These are phyloP conservation scores for Hypoxylon fuscum DNA, from an alignment of 495 filamentous ascomycete species.

Conservation along the genomic window DNA sequence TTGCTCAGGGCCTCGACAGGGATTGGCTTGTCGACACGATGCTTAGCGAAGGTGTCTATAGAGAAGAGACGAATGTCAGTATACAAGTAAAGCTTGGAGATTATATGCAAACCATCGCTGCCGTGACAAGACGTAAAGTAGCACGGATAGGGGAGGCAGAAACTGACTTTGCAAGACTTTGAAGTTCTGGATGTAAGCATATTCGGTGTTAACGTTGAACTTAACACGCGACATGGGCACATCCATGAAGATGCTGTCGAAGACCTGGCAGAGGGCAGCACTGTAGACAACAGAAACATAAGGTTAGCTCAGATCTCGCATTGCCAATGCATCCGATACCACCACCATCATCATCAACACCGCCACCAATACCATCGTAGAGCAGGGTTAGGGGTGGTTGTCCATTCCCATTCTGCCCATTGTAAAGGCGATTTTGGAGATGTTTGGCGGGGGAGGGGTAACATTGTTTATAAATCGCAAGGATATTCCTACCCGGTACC, in stretches of 20 bases:
- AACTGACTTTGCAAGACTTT: conserved; percentile 92
- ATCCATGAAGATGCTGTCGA: conserved; percentile 97
- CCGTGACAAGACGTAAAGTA: neutral
- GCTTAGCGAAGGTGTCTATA: conserved; percentile 81
- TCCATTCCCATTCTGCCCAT: conserved; percentile 1
- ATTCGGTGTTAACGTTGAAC: conserved; percentile 97
- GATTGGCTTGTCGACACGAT: conserved; percentile 84
- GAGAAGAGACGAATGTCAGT: conserved; percentile 31
- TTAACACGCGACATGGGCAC: conserved; percentile 96
- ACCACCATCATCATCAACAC: too few relatives aligned
- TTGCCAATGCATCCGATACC: neutral
- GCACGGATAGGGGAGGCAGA: neutral
- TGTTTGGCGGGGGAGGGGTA: conserved; percentile 48
- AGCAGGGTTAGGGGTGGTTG: conserved; percentile 15
- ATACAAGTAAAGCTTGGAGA: conserved; percentile 1
- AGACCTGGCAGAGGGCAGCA: conserved; percentile 94
- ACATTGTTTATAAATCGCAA: conserved; percentile 42
- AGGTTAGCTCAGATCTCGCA: conserved; percentile 30
- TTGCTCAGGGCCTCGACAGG: conserved; percentile 90
- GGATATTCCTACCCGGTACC: conserved; percentile 84
- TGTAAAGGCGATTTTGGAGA: neutral
- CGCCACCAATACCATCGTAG: neutral
- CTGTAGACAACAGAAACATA: conserved; percentile 55
- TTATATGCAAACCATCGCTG: neutral
- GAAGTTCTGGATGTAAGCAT: conserved; percentile 97